Evolutionary conservation across 345 rosid genomes (phyloP), one percentile per base, ranked within the genome.

Genomic region (Boechera stricta): DNA sequence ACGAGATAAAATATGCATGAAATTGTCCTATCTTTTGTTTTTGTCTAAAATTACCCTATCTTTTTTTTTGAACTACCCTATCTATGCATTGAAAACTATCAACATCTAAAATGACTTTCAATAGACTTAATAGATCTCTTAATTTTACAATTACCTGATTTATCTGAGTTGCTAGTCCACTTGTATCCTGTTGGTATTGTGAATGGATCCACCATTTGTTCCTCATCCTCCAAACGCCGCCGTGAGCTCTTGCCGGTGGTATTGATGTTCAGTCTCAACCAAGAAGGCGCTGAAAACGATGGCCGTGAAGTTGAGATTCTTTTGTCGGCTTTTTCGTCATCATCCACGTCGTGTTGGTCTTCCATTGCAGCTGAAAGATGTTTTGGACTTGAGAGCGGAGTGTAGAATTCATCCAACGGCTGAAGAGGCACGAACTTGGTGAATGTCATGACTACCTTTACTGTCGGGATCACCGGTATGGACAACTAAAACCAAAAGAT

Each of bases 391-490:
- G 98, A 91, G 1, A 87, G 71, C 3, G 99, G 99, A 28, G 99
- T 91, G 87, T 78, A 86, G 83, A 92, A 95, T 33, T 89, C 85
- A 6, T 95, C 98, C 3, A 84, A 64, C 3, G 98, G 84, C 31
- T 18, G 94, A 18, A 92, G 88, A 66, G 89, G 88, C 12, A 88
- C 84, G 58, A 95, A 95, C 74, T 92, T 95, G 2, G 91, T 90
- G 84, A 95, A 95, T 1, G 99, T 89, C 42, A 95, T 87, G 57
- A 95, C 93, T 73, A 88, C 96, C 64, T 91, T 85, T 69, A 95
- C 98, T 0, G 99, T 92, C 0, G 99, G 98, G 28, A 95, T 90
- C 79, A 95, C 99, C 71, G 99, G 99, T 72, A 92, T 92, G 2
- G 98, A 96, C 64, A 95, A 74, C 99, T 95, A 35, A 68, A 4